These are phyloP conservation scores for Pichia sp. DNA, from an alignment of 1,139 yeast genomes.

Conservation along the genomic window DNA sequence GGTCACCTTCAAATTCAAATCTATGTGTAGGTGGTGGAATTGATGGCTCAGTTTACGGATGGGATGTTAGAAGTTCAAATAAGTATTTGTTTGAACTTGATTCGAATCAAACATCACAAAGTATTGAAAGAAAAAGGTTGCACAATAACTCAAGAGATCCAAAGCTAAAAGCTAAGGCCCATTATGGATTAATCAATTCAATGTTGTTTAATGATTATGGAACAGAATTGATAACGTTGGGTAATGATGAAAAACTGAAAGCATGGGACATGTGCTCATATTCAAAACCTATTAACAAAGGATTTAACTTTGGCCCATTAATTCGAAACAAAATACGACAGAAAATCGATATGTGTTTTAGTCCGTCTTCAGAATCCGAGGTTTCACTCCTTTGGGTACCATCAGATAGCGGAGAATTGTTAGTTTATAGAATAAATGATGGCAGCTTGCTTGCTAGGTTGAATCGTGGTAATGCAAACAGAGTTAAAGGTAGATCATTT, in stretches of 20 bases:
- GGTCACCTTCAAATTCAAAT: slow-evolving; percentile 66
- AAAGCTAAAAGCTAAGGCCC: slow-evolving; percentile 42
- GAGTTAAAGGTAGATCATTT: slow-evolving; percentile 18
- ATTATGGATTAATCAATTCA: slow-evolving; percentile 70
- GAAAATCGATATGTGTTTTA: slow-evolving; percentile 40
- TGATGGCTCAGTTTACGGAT: slow-evolving; percentile 59
- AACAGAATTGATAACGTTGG: slow-evolving; percentile 51
- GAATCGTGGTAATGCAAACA: slow-evolving; percentile 18
- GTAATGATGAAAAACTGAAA: slow-evolving; percentile 69
- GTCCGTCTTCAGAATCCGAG: slow-evolving; percentile 42
- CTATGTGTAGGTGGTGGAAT: slow-evolving; percentile 70
- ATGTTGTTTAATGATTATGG: slow-evolving; percentile 65
- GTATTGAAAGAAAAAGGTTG: slow-evolving; percentile 24
- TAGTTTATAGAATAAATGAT: slow-evolving; percentile 53
- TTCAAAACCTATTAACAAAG: slow-evolving; percentile 48
- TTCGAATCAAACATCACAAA: slow-evolving; percentile 24
- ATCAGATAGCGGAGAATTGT: slow-evolving; percentile 73
- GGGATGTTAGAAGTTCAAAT: slow-evolving; percentile 72
- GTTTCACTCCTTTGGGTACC: slow-evolving; percentile 60
- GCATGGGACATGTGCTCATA: slow-evolving; percentile 61
- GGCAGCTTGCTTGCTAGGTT: slow-evolving; percentile 55
- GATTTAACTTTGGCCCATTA: slow-evolving; percentile 72
- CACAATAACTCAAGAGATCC: slow-evolving; percentile 19
- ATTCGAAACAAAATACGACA: slow-evolving; percentile 59
- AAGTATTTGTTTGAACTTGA: slow-evolving; percentile 61